Evolutionary conservation across 441 rosid genomes (phyloP).

Genomic region (Erysimum pusillum): DNA sequence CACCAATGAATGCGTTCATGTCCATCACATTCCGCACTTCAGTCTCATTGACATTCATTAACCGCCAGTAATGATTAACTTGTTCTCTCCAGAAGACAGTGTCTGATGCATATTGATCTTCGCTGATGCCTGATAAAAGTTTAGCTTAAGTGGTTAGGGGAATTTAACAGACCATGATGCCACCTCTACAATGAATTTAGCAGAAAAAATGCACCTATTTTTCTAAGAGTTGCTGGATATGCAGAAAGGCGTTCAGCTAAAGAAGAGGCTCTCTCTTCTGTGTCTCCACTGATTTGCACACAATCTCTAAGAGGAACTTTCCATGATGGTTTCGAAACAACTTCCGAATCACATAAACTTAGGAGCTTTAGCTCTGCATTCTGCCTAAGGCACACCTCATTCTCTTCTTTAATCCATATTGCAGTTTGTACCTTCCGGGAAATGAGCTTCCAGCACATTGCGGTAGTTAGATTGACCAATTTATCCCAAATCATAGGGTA

Average conservation of each 20-base stretch:
- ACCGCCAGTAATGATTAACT: conserved; percentile 69
- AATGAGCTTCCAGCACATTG: conserved; percentile 97
- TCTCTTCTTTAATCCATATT: conserved; percentile 81
- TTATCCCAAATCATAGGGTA: conserved; percentile 85
- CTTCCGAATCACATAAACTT: conserved; percentile 65
- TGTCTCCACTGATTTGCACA: conserved; percentile 49
- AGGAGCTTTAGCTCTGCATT: conserved; percentile 70
- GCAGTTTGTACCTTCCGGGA: conserved; percentile 89
- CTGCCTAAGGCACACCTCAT: conserved; percentile 64
- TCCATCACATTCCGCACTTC: conserved; percentile 91
- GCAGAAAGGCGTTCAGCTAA: conserved; percentile 69
- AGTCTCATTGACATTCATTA: conserved; percentile 64
- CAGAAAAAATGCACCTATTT: conserved; percentile 57
- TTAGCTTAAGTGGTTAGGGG: background rate
- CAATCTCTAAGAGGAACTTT: conserved; percentile 74
- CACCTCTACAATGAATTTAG: conserved; percentile 17
- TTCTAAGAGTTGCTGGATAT: conserved; percentile 67
- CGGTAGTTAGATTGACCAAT: conserved; percentile 71
- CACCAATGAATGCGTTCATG: conserved; percentile 89
- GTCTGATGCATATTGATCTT: conserved; percentile 63
- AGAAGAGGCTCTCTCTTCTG: conserved; percentile 62
- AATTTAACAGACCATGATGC: background rate
- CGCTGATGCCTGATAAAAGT: conserved; percentile 61
- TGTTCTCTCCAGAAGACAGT: conserved; percentile 79
- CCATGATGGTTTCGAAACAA: conserved; percentile 76